These are phyloP conservation scores for Neurospora sp. DNA, from an alignment of 495 filamentous ascomycete genomes.

Conservation along the genomic window DNA sequence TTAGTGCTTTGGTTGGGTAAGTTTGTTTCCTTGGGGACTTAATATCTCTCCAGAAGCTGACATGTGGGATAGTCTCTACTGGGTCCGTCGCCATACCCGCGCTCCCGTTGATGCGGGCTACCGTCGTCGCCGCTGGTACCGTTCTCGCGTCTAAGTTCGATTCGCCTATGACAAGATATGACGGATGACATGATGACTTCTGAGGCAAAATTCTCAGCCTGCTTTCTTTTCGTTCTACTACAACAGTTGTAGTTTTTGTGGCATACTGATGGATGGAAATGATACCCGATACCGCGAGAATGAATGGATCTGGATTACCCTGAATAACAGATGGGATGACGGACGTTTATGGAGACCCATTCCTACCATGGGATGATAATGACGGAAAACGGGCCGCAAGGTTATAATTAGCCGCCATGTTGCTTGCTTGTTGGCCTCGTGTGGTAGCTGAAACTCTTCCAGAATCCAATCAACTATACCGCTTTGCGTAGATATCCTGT, in stretches of 20 bases:
- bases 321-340: not conserved
- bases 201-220: not conserved
- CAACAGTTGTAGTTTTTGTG: not conserved
- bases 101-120: conserved; percentile 9
- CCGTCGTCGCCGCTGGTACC: conserved; percentile 31
- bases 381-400: not conserved
- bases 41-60: not conserved
- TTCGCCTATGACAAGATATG: not conserved
- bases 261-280: not conserved
- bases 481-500: not conserved
- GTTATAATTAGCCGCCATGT: not conserved
- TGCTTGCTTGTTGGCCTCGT: not conserved
- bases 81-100: conserved; percentile 28
- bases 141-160: conserved; percentile 29
- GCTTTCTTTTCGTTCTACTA: not conserved
- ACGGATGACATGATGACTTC: not conserved
- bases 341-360: not conserved
- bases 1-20: conserved; percentile 41
- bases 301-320: not conserved
- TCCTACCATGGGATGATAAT: not conserved
- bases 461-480: not conserved
- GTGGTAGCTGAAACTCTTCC: not conserved
- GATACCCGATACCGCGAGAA: not conserved
- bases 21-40: not conserved
- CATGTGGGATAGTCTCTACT: conserved; percentile 21